A percentile compares a stretch with the other conserved stretches of the same genome.
phyloP scores from a whole-genome alignment of 2,329 filamentous ascomycete species.

The Seiridium cupressi region DNA sequence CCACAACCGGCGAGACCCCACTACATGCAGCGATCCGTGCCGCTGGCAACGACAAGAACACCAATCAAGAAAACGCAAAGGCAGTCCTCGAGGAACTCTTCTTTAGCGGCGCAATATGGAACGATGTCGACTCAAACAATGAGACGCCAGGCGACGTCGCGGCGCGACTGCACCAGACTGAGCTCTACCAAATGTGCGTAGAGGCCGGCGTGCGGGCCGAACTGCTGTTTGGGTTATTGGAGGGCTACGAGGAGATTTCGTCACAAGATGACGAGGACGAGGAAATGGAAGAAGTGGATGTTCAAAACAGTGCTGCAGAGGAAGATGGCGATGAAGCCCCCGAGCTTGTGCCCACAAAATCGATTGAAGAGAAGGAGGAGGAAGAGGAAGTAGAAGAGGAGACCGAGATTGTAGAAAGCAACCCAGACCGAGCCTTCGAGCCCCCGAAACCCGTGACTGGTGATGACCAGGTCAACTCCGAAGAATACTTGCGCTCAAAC shows the following conservation, averaged over 20 bases:
- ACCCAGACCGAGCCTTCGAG: constrained; percentile 28
- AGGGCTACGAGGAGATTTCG: constrained; percentile 73
- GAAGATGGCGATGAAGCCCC: constrained; percentile 31
- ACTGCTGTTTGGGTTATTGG: constrained; percentile 77
- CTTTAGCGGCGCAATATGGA: constrained; percentile 93
- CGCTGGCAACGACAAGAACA: constrained; percentile 33
- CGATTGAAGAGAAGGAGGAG: constrained; percentile 14
- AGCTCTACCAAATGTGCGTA: constrained; percentile 79
- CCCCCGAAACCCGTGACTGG: constrained; percentile 25
- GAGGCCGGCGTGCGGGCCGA: constrained; percentile 90
- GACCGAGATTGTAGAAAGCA: constrained; percentile 21
- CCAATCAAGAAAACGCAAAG: constrained; percentile 57
- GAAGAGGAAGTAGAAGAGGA: constrained; percentile 14
- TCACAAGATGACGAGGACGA: constrained; percentile 51
- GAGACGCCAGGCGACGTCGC: constrained; percentile 94
- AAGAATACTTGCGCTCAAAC: constrained; percentile 66
- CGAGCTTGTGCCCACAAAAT: constrained; percentile 17
- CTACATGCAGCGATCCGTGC: constrained; percentile 88
- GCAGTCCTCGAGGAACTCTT: constrained; percentile 75
- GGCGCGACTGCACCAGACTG: constrained; percentile 61
- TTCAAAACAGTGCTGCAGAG: constrained; percentile 32
- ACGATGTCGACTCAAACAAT: constrained; percentile 80
- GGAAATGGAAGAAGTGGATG: constrained; percentile 45
- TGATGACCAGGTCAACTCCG: constrained; percentile 55
- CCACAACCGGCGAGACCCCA: constrained; percentile 80